Evolutionary conservation across 192 early-diverging fungal species (phyloP).

Genomic region (Radiomyces spectabilis): DNA sequence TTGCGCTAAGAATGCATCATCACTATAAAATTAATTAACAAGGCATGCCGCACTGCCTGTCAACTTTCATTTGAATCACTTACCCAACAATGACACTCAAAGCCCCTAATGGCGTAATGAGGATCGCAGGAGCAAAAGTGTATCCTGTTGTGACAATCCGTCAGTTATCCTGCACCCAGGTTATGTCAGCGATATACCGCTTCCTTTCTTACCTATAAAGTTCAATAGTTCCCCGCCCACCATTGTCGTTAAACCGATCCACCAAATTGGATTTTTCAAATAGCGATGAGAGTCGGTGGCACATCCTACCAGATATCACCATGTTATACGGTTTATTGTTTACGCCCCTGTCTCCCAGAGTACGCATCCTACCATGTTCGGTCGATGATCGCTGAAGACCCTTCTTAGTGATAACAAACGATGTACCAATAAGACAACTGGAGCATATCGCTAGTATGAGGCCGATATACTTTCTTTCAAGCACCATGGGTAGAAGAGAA

Average conservation of each 20-base stretch:
- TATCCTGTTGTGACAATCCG: too few relatives aligned
- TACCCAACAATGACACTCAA: slow-evolving; percentile 63
- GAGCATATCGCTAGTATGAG: slow-evolving; percentile 81
- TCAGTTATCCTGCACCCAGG: too few relatives aligned
- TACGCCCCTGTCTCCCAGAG: too few relatives aligned
- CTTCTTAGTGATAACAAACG: slow-evolving; percentile 88
- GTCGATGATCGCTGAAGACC: slow-evolving; percentile 71
- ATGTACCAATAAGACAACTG: slow-evolving; percentile 77
- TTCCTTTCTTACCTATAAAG: not conserved
- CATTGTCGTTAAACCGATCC: slow-evolving; percentile 71
- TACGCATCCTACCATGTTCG: slow-evolving; percentile 47
- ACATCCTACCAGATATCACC: too few relatives aligned
- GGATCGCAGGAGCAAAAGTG: not conserved
- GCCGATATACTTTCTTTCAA: slow-evolving; percentile 70
- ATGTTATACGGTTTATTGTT: too few relatives aligned
- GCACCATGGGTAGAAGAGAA: slow-evolving; percentile 12
- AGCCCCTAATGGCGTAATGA: slow-evolving; percentile 75
- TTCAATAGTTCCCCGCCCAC: not conserved
- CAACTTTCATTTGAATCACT: too few relatives aligned
- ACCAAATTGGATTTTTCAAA: slow-evolving; percentile 81
- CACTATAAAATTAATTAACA: too few relatives aligned
- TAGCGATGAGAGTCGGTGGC: slow-evolving; percentile 71
- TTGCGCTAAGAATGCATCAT: slow-evolving; percentile 55
- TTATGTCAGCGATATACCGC: too few relatives aligned
- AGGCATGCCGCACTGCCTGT: too few relatives aligned